Evolutionary conservation across 345 rosid species (phyloP).

Genomic region (Aurinia saxatilis): DNA sequence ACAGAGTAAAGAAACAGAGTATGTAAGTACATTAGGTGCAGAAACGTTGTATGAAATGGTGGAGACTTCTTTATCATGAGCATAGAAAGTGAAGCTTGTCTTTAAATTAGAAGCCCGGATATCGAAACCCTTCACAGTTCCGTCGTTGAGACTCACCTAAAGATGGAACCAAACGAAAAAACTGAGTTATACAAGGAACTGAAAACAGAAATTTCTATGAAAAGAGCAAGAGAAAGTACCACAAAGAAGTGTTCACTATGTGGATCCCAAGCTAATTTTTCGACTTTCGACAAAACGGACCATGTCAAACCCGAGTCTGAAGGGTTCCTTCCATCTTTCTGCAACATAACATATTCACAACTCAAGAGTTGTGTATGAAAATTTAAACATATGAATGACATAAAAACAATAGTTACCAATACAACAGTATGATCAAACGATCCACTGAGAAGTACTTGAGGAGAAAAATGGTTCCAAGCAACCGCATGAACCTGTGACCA

Average conservation of each 20-base stretch:
- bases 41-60: slow-evolving; percentile 51
- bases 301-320: slow-evolving; percentile 64
- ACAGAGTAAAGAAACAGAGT: not conserved
- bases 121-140: slow-evolving; percentile 69
- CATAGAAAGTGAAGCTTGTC: slow-evolving; percentile 65
- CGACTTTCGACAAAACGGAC: slow-evolving; percentile 53
- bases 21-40: slow-evolving; percentile 30
- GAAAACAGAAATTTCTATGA: not conserved
- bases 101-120: slow-evolving; percentile 35
- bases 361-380: not conserved
- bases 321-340: slow-evolving; percentile 72
- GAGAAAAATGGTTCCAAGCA: slow-evolving; percentile 72
- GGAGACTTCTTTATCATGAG: slow-evolving; percentile 54
- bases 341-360: slow-evolving; percentile 19
- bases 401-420: slow-evolving; percentile 44
- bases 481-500: slow-evolving; percentile 73
- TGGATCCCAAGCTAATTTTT: slow-evolving; percentile 90
- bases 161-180: not conserved
- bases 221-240: slow-evolving; percentile 30
- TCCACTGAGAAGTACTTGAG: slow-evolving; percentile 85
- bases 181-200: not conserved
- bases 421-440: slow-evolving; percentile 68
- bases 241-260: slow-evolving; percentile 68
- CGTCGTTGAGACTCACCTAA: slow-evolving; percentile 77
- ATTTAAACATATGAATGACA: not conserved